Conservation (phyloP, 441 rosid genomes). For the Jatropha podagrica region DNA sequence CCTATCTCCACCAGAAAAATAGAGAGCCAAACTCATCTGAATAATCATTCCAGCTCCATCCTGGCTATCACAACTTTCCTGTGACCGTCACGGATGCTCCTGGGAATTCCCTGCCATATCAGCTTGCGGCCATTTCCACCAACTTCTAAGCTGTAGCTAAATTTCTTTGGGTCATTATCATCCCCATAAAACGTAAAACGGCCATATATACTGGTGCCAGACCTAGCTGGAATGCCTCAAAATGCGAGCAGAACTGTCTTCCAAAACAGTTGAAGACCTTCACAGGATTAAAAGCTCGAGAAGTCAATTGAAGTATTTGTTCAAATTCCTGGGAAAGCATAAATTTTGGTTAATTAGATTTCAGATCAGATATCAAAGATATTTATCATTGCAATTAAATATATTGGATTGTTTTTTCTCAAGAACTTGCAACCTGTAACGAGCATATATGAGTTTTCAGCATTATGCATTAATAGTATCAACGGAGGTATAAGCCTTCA, state of each 20-base stretch:
- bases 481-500: no score
- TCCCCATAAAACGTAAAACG: conserved; percentile 81
- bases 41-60: conserved; percentile 55
- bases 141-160: conserved; percentile 74
- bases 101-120: conserved; percentile 70
- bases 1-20: conserved; percentile 73
- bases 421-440: no score
- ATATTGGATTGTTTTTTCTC: no score
- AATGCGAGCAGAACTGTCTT: conserved; percentile 69
- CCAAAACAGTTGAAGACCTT: conserved; percentile 80
- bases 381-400: neutral
- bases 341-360: neutral
- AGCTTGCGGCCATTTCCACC: conserved; percentile 70
- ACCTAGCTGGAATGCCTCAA: conserved; percentile 79
- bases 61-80: conserved; percentile 66
- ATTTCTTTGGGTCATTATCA: conserved; percentile 63
- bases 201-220: conserved; percentile 72
- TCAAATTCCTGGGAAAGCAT: neutral
- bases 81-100: conserved; percentile 75
- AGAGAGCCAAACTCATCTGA: conserved; percentile 70
- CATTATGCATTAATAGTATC: no score
- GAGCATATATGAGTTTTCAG: no score
- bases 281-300: conserved; percentile 11
- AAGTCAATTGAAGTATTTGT: neutral
- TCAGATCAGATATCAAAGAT: neutral